These are phyloP conservation scores for Bipolaris zeicola DNA, from an alignment of 2,329 filamentous ascomycete genomes.

Conservation along the genomic window DNA sequence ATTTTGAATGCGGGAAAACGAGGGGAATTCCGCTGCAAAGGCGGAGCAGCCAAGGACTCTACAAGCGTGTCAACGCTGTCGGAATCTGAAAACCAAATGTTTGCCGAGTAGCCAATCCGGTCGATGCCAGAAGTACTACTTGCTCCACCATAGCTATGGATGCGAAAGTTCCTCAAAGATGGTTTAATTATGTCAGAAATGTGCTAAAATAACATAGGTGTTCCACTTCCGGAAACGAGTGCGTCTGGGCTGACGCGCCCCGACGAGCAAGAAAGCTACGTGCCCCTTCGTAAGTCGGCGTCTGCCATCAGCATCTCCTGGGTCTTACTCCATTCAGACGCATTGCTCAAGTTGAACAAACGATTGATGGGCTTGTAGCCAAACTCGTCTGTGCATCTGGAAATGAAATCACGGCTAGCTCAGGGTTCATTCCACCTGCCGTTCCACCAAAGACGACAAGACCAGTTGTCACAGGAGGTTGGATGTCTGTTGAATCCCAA, in stretches of 20 bases:
- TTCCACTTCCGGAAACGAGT: constrained; percentile 32
- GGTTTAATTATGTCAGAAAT: background rate
- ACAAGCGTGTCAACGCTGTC: constrained; percentile 44
- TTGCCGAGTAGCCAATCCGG: constrained; percentile 36
- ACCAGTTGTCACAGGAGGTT: constrained; percentile 31
- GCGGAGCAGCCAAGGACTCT: constrained; percentile 25
- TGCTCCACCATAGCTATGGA: background rate
- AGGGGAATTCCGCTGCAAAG: constrained; percentile 22
- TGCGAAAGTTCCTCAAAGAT: background rate
- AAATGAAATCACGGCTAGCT: background rate
- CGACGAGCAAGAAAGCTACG: constrained; percentile 34
- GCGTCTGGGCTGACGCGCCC: constrained; percentile 40
- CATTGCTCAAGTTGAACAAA: constrained; percentile 45
- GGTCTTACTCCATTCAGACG: constrained; percentile 25
- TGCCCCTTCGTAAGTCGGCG: constrained; percentile 40
- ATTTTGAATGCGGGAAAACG: constrained; percentile 33
- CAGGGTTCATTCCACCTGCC: background rate
- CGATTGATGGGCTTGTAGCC: constrained; percentile 44
- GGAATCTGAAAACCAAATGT: constrained; percentile 43
- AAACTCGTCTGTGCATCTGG: constrained; percentile 29
- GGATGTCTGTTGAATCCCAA: constrained; percentile 24
- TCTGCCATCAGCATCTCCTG: background rate
- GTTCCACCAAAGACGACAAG: background rate
- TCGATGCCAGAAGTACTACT: constrained; percentile 38
- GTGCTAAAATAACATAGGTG: constrained; percentile 28